Evolutionary conservation across 176 grass and related monocot species (phyloP).

Genomic region (Lolium multiflorum): DNA sequence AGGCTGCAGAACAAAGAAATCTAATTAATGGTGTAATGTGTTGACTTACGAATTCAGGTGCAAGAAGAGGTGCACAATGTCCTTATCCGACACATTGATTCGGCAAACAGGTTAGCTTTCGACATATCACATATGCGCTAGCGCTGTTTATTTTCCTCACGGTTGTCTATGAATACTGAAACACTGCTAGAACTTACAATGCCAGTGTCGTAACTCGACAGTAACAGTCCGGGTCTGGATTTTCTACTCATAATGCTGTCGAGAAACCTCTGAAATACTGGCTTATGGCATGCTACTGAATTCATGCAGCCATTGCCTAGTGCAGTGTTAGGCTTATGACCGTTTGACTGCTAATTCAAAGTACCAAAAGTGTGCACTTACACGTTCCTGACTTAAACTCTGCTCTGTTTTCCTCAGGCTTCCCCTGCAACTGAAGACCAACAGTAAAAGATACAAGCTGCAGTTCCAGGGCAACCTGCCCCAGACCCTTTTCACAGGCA

Average conservation of each 20-base stretch:
- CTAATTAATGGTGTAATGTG: background rate
- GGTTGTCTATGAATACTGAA: background rate
- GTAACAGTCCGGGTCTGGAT: background rate
- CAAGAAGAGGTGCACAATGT: slow-evolving; percentile 88
- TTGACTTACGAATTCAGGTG: slow-evolving; percentile 55
- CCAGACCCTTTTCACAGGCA: slow-evolving; percentile 77
- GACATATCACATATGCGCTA: background rate
- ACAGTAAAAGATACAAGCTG: slow-evolving; percentile 68
- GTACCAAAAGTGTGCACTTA: slow-evolving; percentile 14
- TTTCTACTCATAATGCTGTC: background rate
- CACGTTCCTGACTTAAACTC: slow-evolving; percentile 28
- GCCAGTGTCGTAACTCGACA: background rate
- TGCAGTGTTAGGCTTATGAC: slow-evolving; percentile 19
- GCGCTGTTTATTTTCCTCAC: slow-evolving; percentile 19
- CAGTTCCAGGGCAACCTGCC: slow-evolving; percentile 76
- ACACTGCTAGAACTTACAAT: slow-evolving; percentile 7
- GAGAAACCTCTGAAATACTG: background rate
- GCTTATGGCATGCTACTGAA: slow-evolving; percentile 13
- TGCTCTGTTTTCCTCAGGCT: slow-evolving; percentile 52
- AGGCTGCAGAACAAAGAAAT: background rate
- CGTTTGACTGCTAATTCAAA: slow-evolving; percentile 30
- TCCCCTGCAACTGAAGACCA: slow-evolving; percentile 55
- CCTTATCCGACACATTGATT: slow-evolving; percentile 75
- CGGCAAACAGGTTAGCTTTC: slow-evolving; percentile 48
- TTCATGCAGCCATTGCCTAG: background rate